Base-by-base conservation (phyloP, 768 basidiomycete species). In the Trametes meyenii region DNA sequence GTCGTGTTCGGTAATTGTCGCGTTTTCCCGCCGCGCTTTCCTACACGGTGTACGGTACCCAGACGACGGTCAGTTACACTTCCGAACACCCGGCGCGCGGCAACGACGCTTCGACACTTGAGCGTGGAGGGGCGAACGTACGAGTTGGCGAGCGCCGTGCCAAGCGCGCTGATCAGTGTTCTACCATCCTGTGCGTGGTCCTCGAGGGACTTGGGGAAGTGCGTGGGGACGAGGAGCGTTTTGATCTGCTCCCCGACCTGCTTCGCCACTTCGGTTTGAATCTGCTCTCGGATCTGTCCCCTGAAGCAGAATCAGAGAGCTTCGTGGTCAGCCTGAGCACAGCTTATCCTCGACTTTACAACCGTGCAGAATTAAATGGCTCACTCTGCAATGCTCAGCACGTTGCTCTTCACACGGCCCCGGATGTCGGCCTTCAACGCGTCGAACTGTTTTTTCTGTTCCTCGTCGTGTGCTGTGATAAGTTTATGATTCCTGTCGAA, bases 111-210 rank as follows among this genome's bases (percentile, higher is more conserved):
- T 8, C 4, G 29, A 8, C 8, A 33, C 29, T 33, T 3, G 8
- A 8, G 29, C 29, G 8, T 8, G 8, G 29, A 8, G 29, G 29
- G 8, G 29, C 29, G 8, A 33, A 78, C 83, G 63, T 63, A 87
- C 86, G 85, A 84, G 71, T 87, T 87, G 14, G 51, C 64, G 23
- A 84, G 68, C 11, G 83, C 81, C 35, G 75, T 72, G 60, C 75
- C 76, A 48, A 83, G 76, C 8, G 79, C 77, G 17, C 70, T 67
- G 46, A 86, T 65, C 58, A 81, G 78, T 52, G 71, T 70, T 58
- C 77, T 76, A 55, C 73, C 81, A 61, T 83, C 79, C 16, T 72
- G 67, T 0, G 71, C 72, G 65, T 85, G 83, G 60, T 81, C 67
- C 17, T 75, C 63, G 51, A 86, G 71, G 23, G 79, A 73, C 8